A percentile compares a stretch with the other conserved stretches of the same genome.
Conservation (phyloP, 192 early-diverging fungal species). For the Mortierella hygrophila region DNA sequence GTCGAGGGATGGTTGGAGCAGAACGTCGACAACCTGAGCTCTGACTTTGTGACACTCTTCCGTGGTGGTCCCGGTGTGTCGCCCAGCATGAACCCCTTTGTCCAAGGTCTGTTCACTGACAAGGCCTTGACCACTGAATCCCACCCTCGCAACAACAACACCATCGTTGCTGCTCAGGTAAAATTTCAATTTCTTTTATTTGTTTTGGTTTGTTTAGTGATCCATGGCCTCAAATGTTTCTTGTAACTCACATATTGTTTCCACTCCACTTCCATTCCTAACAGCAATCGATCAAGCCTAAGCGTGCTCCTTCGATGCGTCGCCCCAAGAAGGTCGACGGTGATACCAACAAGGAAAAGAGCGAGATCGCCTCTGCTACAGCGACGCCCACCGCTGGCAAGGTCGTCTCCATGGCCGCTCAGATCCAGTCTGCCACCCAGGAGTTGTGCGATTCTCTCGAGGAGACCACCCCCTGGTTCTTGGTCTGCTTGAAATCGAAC, state of each 20-base stretch:
- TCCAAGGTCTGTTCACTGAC: constrained; percentile 82
- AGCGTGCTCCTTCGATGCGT: constrained; percentile 74
- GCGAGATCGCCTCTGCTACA: constrained; percentile 9
- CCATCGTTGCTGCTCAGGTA: constrained; percentile 83
- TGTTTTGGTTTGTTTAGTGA: not conserved
- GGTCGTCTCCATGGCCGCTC: constrained; percentile 70
- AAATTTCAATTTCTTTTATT: not conserved
- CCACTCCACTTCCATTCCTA: not conserved
- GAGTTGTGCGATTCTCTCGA: constrained; percentile 78
- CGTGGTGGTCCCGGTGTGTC: constrained; percentile 75
- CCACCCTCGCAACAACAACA: constrained; percentile 84
- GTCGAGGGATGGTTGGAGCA: constrained; percentile 77
- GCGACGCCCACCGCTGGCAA: constrained; percentile 43
- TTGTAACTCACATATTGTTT: not conserved
- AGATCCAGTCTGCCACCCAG: constrained; percentile 77
- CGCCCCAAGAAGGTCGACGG: constrained; percentile 60
- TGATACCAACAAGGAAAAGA: constrained; percentile 13
- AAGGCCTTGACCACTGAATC: constrained; percentile 79
- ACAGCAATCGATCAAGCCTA: constrained; percentile 73
- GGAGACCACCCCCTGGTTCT: constrained; percentile 85
- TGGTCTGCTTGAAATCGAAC: constrained; percentile 83
- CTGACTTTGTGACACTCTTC: constrained; percentile 90
- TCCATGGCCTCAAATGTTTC: not conserved
- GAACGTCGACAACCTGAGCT: constrained; percentile 83
- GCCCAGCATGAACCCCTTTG: constrained; percentile 78